A percentile compares a stretch with the other conserved stretches of the same genome.
Evolutionary conservation across 805 yeast species (phyloP).

Genomic region (Lachancea nothofagi): DNA sequence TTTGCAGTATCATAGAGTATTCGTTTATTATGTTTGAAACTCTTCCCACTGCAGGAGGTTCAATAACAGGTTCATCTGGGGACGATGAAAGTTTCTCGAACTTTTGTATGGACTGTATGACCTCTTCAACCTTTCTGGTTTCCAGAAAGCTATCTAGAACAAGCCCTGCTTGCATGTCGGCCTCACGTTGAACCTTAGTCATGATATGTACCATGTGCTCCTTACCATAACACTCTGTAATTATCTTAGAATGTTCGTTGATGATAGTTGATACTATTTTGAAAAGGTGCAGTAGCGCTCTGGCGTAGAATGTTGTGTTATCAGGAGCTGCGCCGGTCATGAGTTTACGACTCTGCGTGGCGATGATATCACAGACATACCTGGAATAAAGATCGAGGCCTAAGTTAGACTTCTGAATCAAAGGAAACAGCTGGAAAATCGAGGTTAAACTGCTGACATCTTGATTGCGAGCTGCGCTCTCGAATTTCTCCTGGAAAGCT

Average conservation of each 20-base stretch:
- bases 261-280: conserved; percentile 82
- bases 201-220: conserved; percentile 60
- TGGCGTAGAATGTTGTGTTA: conserved; percentile 50
- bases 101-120: conserved; percentile 40
- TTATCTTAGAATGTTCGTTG: conserved; percentile 78
- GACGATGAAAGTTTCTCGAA: conserved; percentile 10
- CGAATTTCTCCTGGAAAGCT: conserved; percentile 58
- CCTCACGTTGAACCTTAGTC: conserved; percentile 72
- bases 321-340: conserved; percentile 42
- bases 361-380: conserved; percentile 80
- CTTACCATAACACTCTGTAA: conserved; percentile 64
- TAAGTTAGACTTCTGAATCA: conserved; percentile 61
- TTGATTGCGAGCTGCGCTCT: conserved; percentile 57
- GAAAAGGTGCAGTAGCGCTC: conserved; percentile 60
- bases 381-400: conserved; percentile 80
- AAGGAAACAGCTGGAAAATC: conserved; percentile 82
- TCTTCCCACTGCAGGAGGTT: conserved; percentile 16
- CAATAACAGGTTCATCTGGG: conserved; percentile 20
- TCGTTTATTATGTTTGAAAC: conserved; percentile 47
- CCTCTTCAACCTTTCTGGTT: conserved; percentile 51
- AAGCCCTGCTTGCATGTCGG: conserved; percentile 88
- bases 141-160: conserved; percentile 85
- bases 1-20: conserved; percentile 67
- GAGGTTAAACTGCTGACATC: conserved; percentile 68
- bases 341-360: conserved; percentile 67